A percentile compares a stretch with the other conserved stretches of the same genome.
phyloP scores from a whole-genome alignment of 768 basidiomycete genomes.

The Clitopilus hobsonii region DNA sequence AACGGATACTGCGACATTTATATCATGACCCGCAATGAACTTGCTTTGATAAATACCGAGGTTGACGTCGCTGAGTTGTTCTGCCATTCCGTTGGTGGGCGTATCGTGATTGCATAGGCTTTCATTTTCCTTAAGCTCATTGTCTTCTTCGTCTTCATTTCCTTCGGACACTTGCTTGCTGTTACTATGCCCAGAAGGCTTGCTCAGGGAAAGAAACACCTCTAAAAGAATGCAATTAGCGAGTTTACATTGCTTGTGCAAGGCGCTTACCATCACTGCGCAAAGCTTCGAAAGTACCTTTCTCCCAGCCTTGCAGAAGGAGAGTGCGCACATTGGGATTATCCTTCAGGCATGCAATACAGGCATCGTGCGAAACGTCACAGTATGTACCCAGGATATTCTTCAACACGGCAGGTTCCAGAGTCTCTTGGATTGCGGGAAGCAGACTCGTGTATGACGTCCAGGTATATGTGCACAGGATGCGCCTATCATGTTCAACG shows the following conservation, averaged over 20 bases:
- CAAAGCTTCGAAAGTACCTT: not conserved
- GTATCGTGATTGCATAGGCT: not conserved
- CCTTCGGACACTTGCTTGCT: not conserved
- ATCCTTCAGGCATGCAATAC: not conserved
- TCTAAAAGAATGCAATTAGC: too few relatives aligned
- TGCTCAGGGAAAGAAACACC: not conserved
- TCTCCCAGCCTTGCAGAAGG: not conserved
- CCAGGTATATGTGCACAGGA: not conserved
- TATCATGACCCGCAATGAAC: not conserved
- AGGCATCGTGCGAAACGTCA: not conserved
- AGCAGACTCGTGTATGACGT: not conserved
- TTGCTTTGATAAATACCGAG: not conserved
- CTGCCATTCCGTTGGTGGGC: not conserved
- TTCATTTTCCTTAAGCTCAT: not conserved
- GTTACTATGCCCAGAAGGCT: too few relatives aligned
- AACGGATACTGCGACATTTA: not conserved
- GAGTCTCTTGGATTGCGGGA: not conserved
- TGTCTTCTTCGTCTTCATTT: not conserved
- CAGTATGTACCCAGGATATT: not conserved
- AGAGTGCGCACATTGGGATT: not conserved
- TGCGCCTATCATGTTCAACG: not conserved
- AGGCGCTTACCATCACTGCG: not conserved
- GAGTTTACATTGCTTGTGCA: too few relatives aligned
- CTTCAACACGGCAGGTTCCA: not conserved
- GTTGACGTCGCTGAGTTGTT: not conserved